These are phyloP conservation scores for Protomyces pachydermus DNA, from an alignment of 1,139 yeast species.

Conservation along the genomic window DNA sequence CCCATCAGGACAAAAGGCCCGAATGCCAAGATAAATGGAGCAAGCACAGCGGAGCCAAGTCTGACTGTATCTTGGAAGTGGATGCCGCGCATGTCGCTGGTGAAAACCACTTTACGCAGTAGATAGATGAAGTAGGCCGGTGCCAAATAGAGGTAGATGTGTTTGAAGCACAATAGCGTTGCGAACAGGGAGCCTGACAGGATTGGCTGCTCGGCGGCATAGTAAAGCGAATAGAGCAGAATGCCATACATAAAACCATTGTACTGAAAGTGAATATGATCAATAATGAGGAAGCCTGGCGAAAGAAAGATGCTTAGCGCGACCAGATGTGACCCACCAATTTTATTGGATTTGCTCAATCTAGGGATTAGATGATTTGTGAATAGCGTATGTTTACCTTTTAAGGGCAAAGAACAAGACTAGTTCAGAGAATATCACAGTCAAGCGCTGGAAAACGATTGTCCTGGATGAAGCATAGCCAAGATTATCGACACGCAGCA, in stretches of 20 bases:
- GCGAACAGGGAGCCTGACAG: slow-evolving; percentile 74
- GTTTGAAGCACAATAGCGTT: slow-evolving; percentile 81
- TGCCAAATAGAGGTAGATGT: slow-evolving; percentile 84
- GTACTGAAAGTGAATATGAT: slow-evolving; percentile 91
- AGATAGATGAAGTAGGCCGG: slow-evolving; percentile 86
- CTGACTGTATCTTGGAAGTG: slow-evolving; percentile 57
- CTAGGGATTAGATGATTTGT: neutral
- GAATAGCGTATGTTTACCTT: slow-evolving; percentile 45
- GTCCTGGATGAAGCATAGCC: slow-evolving; percentile 65
- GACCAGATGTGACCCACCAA: neutral
- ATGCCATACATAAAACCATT: slow-evolving; percentile 91
- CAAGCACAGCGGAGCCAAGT: slow-evolving; percentile 61
- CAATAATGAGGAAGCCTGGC: slow-evolving; percentile 83
- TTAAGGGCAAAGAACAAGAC: slow-evolving; percentile 67
- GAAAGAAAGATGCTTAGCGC: slow-evolving; percentile 79
- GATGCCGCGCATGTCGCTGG: slow-evolving; percentile 38
- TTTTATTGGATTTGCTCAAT: neutral
- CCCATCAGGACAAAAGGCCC: slow-evolving; percentile 68
- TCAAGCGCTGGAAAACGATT: slow-evolving; percentile 67
- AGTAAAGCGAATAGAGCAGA: slow-evolving; percentile 66
- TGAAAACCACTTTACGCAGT: slow-evolving; percentile 62
- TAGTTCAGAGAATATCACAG: slow-evolving; percentile 75
- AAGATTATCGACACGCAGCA: slow-evolving; percentile 65
- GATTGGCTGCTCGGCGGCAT: slow-evolving; percentile 51
- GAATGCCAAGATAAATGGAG: slow-evolving; percentile 64